Base-by-base conservation (phyloP, 129 eudicot species). In the Tagetes patula region DNA sequence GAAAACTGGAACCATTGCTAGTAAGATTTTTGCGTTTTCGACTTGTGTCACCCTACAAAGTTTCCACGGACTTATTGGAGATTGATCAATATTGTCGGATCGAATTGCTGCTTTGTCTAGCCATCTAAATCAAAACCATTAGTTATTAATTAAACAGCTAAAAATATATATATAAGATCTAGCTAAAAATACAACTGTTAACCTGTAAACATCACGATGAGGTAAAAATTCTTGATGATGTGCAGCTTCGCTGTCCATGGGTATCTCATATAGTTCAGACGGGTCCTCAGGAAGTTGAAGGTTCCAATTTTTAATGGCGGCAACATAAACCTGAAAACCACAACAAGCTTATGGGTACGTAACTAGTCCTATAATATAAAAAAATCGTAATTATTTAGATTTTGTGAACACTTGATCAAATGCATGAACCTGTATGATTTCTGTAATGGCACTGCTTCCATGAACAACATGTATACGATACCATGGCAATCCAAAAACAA, bases 11-110 rank as follows among this genome's bases (percentile, higher is more conserved):
- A 85, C 11, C 86, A 91, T 81, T 33, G 85, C 82, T 56, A 91
- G 75, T 32, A 91, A 33, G 78, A 87, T 87, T 76, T 91, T 91
- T 1, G 91, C 91, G 49, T 91, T 86, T 79, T 91, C 97, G 2
- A 91, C 97, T 91, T 91, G 97, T n/a, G 95, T 91, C 9, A 91
- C 91, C 32, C 81, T 80, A 81, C 97, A 91, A 75, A 84, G 91
- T 71, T 87, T 91, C 95, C 95, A 87, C 14, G 97, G 82, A 52
- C 46, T 85, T n/a, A n/a, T n/a, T 76, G 79, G 63, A 14, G 72
- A 39, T 55, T 67, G 55, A 31, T 74, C 70, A 0, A 5, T 43
- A 34, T 63, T 62, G 38, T 76, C n/a, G 3, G 86, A 33, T 47
- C 77, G 82, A 68, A 87, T 78, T 7, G 96, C 94, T 77, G 96